A percentile compares a stretch with the other conserved stretches of the same genome.
These are phyloP conservation scores for Leavenworthia alabamica DNA, from an alignment of 345 rosid species.

Conservation along the genomic window DNA sequence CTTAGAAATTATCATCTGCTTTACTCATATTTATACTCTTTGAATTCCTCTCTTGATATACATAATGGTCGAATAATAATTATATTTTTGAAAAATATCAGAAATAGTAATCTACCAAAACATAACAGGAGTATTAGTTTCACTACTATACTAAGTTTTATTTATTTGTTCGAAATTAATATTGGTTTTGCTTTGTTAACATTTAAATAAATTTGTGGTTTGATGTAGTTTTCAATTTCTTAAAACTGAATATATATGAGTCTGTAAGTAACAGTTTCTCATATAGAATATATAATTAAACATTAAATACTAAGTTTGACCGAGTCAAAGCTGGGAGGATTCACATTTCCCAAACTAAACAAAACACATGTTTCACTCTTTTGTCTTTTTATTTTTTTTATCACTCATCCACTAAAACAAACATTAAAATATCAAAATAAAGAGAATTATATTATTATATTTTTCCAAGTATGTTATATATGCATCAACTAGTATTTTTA, in stretches of 20 bases:
- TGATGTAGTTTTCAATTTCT: no score
- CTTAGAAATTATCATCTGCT: no score
- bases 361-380: constrained; percentile 30
- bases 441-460: no score
- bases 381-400: constrained; percentile 27
- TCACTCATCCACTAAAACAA: no score
- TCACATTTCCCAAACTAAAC: constrained; percentile 23
- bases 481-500: no score
- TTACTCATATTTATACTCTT: constrained; percentile 24
- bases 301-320: constrained; percentile 21
- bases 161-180: not conserved
- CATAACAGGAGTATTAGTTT: constrained; percentile 21
- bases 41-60: constrained; percentile 23
- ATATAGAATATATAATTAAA: not conserved
- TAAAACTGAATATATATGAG: no score
- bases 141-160: not conserved
- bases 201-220: no score
- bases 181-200: no score
- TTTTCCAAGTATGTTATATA: no score
- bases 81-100: not conserved
- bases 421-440: no score
- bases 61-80: constrained; percentile 14
- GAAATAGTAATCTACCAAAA: constrained; percentile 26
- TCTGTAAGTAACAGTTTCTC: not conserved
- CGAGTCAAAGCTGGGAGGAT: constrained; percentile 24